These are phyloP conservation scores for Termitomyces sp. DNA, from an alignment of 768 basidiomycete species.

Conservation along the genomic window DNA sequence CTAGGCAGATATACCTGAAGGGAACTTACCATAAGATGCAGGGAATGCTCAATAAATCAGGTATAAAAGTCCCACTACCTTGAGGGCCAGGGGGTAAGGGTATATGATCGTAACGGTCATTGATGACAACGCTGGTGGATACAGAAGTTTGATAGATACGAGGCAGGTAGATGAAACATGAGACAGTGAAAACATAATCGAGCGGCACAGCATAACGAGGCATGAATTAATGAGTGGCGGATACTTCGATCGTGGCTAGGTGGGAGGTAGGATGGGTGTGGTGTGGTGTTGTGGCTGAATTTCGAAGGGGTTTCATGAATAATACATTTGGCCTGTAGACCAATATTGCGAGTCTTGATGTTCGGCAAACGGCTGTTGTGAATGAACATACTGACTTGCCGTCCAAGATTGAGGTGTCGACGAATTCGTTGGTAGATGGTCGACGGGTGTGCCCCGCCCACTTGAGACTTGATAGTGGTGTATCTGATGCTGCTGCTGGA, in stretches of 20 bases:
- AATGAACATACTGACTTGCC: constrained; percentile 4
- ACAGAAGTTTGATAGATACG: not conserved
- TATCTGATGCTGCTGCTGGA: constrained; percentile 13
- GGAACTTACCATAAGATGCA: not conserved
- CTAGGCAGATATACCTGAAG: no score
- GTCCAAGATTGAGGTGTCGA: constrained; percentile 6
- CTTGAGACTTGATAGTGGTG: constrained; percentile 6
- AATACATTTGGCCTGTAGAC: constrained; percentile 5
- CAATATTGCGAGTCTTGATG: constrained; percentile 9
- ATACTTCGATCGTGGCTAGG: not conserved
- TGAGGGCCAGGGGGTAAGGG: constrained; percentile 6
- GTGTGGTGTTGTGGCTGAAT: not conserved
- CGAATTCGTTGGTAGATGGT: not conserved
- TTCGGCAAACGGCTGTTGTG: not conserved
- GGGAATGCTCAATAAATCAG: constrained; percentile 6
- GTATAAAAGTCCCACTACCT: constrained; percentile 6
- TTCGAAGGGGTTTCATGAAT: not conserved
- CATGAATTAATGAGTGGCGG: not conserved
- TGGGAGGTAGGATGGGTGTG: not conserved
- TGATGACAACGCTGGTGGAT: not conserved
- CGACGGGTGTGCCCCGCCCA: not conserved
- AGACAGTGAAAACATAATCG: not conserved
- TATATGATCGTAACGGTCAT: constrained; percentile 11
- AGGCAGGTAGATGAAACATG: not conserved
- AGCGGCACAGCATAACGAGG: not conserved